phyloP scores from a whole-genome alignment of 495 filamentous ascomycete genomes.

The Penicillium goetzii region DNA sequence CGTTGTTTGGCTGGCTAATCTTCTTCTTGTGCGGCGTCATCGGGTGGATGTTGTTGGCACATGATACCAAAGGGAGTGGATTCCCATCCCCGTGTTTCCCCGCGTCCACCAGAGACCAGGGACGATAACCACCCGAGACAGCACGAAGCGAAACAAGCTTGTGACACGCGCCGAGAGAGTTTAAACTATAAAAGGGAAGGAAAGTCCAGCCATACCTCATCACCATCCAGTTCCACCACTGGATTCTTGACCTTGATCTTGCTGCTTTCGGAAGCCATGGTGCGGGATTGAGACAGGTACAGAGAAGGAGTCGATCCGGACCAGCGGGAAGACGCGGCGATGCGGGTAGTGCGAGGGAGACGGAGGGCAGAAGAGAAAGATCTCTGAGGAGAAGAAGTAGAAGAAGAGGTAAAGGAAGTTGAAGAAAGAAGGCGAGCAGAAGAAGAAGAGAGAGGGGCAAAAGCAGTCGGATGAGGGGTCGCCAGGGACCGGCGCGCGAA shows the following conservation, averaged over 20 bases:
- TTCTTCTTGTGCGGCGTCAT: conserved; percentile 20
- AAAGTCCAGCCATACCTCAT: conserved; percentile 62
- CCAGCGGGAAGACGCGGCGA: conserved; percentile 41
- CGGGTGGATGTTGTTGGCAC: conserved; percentile 7
- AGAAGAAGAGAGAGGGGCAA: conserved; percentile 42
- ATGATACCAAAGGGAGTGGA: neutral
- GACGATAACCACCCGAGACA: conserved; percentile 27
- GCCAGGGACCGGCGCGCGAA: conserved; percentile 44
- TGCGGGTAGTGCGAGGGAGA: conserved; percentile 31
- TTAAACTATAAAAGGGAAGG: conserved; percentile 33
- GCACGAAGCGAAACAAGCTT: conserved; percentile 29
- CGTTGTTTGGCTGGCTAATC: conserved; percentile 5
- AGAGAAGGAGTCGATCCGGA: conserved; percentile 37
- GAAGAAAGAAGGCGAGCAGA: conserved; percentile 35
- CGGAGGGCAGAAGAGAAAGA: conserved; percentile 36
- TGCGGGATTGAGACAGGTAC: conserved; percentile 45
- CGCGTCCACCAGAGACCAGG: conserved; percentile 31
- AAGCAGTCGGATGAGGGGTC: conserved; percentile 36
- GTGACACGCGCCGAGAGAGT: conserved; percentile 28
- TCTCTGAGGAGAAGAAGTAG: conserved; percentile 28
- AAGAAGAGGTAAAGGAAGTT: conserved; percentile 28
- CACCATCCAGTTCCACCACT: conserved; percentile 94
- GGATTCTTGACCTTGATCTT: conserved; percentile 99
- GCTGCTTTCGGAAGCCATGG: conserved; percentile 46
- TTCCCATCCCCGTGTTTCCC: conserved; percentile 38